Evolutionary conservation across 1,284 basidiomycete genomes (phyloP), one percentile per base, ranked within the genome.

Genomic region (Pterulicium gracile): DNA sequence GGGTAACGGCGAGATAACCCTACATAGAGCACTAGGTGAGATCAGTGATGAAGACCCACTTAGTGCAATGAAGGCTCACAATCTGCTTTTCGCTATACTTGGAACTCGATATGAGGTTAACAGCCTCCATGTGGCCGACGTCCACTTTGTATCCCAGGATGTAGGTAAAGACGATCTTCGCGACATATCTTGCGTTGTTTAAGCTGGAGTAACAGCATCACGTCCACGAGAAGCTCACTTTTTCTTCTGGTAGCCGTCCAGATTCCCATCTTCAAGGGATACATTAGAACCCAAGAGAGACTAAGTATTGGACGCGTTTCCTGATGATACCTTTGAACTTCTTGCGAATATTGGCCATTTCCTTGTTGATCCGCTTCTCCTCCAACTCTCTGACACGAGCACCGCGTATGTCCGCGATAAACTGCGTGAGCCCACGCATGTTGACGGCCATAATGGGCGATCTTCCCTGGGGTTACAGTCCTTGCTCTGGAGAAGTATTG

Each of bases 31-130:
- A 47, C 42, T 48, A 51, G 56, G 51, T 45, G 44, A 39, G 45
- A 41, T 49, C 4, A 47, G 47, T 21, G 35, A 19, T 34, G 17
- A 23, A 15, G 19, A 18, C 24, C 24, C 22, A 23, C 42, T 34
- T 39, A 32, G 47, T 43, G 18, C 47, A 23, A 36, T 43, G 15
- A 13, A 32, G 21, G 65, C 88, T 56, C 61, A 95, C 95, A 54
- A 99, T 98, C 67, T 99, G 96, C 68, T 99, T 99, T 69, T 99
- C 96, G 56, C 88, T 93, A 63, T 98, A 98, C 61, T 96, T 98
- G 41, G 79, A 69, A 60, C 90, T 94, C 32, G 94, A 88, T 56
- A 99, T 97, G 54, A 99, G 76, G 64, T 98, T 97, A 56, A 98
- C 89, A 12, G 96, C 95, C 61, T 98, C 95, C 93, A 98, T 96